These are phyloP conservation scores for Sporopachydermia cereana DNA, from an alignment of 1,139 yeast genomes.

Conservation along the genomic window DNA sequence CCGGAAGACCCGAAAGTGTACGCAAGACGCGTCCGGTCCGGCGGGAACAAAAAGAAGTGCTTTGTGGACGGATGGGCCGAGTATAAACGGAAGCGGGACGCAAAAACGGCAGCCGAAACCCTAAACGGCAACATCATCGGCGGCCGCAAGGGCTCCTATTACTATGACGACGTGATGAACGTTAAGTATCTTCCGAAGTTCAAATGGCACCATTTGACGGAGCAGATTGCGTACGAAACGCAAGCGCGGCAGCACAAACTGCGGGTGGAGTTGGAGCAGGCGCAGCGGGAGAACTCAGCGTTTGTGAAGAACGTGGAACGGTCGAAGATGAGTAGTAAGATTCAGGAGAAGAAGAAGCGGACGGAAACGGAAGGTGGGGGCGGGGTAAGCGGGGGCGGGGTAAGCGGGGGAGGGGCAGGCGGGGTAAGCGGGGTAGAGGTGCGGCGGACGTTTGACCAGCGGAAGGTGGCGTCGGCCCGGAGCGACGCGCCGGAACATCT, in stretches of 20 bases:
- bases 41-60: constrained; percentile 87
- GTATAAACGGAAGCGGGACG: constrained; percentile 70
- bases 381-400: constrained; percentile 33
- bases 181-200: constrained; percentile 82
- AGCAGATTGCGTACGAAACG: constrained; percentile 83
- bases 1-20: constrained; percentile 69
- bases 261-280: constrained; percentile 81
- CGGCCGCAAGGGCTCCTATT: constrained; percentile 85
- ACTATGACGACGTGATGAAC: constrained; percentile 88
- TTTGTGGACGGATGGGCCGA: constrained; percentile 98
- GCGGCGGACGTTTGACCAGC: constrained; percentile 50
- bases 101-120: constrained; percentile 78
- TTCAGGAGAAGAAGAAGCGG: constrained; percentile 39
- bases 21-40: constrained; percentile 62
- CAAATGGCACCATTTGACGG: constrained; percentile 92
- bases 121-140: constrained; percentile 84
- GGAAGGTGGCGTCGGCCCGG: constrained; percentile 50
- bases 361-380: constrained; percentile 14
- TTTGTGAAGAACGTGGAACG: constrained; percentile 78
- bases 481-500: constrained; percentile 45
- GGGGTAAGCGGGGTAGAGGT: constrained; percentile 24
- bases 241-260: constrained; percentile 82
- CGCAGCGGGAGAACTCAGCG: constrained; percentile 72
- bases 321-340: constrained; percentile 67
- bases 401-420: constrained; percentile 28